Evolutionary conservation across 345 rosid genomes (phyloP).

Genomic region (Lepidium didymum): DNA sequence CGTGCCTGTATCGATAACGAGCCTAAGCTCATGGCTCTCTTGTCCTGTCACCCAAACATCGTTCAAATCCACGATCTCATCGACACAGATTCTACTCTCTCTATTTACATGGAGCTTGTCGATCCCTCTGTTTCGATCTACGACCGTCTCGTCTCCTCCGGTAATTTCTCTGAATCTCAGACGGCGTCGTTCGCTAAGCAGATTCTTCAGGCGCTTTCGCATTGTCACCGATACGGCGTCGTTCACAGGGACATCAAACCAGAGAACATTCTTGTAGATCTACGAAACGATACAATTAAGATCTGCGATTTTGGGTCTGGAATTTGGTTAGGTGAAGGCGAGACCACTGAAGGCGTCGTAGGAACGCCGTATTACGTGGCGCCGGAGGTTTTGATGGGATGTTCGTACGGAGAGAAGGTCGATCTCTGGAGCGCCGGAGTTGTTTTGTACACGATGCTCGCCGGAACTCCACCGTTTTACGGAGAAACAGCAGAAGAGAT

Average conservation of each 20-base stretch:
- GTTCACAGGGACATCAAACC: slow-evolving; percentile 82
- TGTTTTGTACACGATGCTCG: slow-evolving; percentile 61
- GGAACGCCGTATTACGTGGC: slow-evolving; percentile 93
- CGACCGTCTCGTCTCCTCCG: slow-evolving; percentile 28
- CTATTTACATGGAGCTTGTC: slow-evolving; percentile 57
- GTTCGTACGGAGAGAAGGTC: slow-evolving; percentile 52
- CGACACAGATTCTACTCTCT: slow-evolving; percentile 52
- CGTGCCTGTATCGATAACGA: slow-evolving; percentile 63
- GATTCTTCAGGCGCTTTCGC: slow-evolving; percentile 48
- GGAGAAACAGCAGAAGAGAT: slow-evolving; percentile 64
- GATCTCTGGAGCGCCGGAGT: slow-evolving; percentile 85
- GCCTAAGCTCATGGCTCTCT: slow-evolving; percentile 55
- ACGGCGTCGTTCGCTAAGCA: slow-evolving; percentile 44
- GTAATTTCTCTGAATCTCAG: slow-evolving; percentile 35
- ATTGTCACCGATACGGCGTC: slow-evolving; percentile 61
- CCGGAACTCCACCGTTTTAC: slow-evolving; percentile 66
- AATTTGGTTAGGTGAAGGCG: slow-evolving; percentile 33
- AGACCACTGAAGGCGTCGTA: slow-evolving; percentile 41
- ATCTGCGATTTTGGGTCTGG: slow-evolving; percentile 76
- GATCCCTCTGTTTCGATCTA: slow-evolving; percentile 45
- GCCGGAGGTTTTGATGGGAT: slow-evolving; percentile 70
- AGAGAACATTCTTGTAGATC: slow-evolving; percentile 60
- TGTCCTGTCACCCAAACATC: slow-evolving; percentile 57
- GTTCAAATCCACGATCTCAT: slow-evolving; percentile 40
- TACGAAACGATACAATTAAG: slow-evolving; percentile 32